Base-by-base conservation (phyloP, 768 basidiomycete species). In the Mycena albidolilacea region DNA sequence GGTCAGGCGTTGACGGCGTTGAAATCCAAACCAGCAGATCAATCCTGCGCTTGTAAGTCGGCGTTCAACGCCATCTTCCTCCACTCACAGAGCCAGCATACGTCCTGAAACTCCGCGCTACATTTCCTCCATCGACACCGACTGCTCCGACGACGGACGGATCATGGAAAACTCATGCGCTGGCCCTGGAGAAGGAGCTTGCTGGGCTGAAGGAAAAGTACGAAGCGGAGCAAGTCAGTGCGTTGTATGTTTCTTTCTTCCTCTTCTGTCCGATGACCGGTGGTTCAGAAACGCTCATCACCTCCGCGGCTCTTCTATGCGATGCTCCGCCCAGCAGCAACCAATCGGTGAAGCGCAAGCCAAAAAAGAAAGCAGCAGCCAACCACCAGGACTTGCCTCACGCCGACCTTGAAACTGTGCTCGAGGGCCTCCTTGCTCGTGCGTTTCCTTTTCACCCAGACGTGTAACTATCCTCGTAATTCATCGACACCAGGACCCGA, bases 1-100 rank as follows among this genome's bases (percentile, higher is more conserved):
- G 17, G 23, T 59, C 59, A 90, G 89, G 89, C 88, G 11, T 76
- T 90, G 35, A 79, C 82, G 23, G 84, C 85, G 10, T 78, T 90
- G 39, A 85, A 82, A 78, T 82, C 81, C 78, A 89, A 87, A 70
- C 87, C 88, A 37, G 65, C 78, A 19, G 74, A 81, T 30, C 82
- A 85, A 73, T 86, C 87, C 11, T 81, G 82, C 71, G 71, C 81
- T 62, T 82, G 89, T 88, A 73, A 54, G 84, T 35, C 5, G 30
- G 17, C n/a, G 19, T 54, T 2, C 12, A 21, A 19, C 21, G 21
- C 10, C 19, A 50, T 17, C 30, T 67, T 46, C 37, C 38, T 30
- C 50, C n/a, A 21, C 57, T 70, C 30, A 58, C n/a, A 39, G 57
- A 57, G 6, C 43, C 44, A 70, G 69, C 69, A 23, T 70, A 64